Conservation (phyloP, 495 filamentous ascomycete species). For the Neurospora africana region DNA sequence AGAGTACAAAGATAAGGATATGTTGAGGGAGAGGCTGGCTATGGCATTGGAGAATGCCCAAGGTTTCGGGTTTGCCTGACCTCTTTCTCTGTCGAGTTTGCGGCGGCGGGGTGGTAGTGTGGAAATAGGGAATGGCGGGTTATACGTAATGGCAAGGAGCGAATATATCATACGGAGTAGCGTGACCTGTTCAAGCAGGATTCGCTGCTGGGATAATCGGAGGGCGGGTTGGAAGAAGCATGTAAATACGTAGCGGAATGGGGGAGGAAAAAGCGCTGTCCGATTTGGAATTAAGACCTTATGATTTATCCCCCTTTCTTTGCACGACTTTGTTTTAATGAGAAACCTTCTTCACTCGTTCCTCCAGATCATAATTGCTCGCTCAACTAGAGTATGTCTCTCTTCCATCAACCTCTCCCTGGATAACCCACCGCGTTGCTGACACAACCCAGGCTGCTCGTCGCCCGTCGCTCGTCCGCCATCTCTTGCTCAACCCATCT, state of each 20-base stretch:
- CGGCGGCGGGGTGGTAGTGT: neutral
- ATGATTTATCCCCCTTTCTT: neutral
- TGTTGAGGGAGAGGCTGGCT: conserved; percentile 60
- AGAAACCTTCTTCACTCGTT: too few relatives aligned
- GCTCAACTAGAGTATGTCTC: too few relatives aligned
- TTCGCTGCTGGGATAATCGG: neutral
- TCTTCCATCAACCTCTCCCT: too few relatives aligned
- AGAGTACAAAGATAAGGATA: conserved; percentile 60
- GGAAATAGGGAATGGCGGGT: neutral
- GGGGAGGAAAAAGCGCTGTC: neutral
- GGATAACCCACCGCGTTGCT: too few relatives aligned
- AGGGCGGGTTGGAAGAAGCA: neutral
- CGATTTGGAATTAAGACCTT: neutral
- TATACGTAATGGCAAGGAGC: neutral
- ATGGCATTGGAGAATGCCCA: conserved; percentile 82
- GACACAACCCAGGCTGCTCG: too few relatives aligned
- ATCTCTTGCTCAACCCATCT: too few relatives aligned
- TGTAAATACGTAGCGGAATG: neutral
- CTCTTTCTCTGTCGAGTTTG: neutral
- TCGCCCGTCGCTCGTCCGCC: too few relatives aligned
- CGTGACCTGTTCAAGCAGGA: neutral
- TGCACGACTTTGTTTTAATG: too few relatives aligned
- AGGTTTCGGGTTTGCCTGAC: conserved; percentile 70
- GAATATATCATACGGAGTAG: neutral
- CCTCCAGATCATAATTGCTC: too few relatives aligned